phyloP scores from a whole-genome alignment of 176 grass and related monocot species.

The Musa beccarii region DNA sequence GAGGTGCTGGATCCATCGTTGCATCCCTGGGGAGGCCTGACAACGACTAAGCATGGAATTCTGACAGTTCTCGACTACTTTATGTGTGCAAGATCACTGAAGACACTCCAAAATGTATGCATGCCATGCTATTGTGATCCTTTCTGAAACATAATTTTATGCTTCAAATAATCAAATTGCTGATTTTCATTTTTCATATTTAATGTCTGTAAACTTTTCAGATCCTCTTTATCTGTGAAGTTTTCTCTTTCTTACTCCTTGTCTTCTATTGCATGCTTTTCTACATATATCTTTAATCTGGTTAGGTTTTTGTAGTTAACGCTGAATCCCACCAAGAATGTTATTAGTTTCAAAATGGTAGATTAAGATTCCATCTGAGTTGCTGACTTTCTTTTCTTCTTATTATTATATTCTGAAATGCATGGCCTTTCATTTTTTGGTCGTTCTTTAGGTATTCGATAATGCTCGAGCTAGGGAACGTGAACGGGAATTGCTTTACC shows the following conservation, averaged over 20 bases:
- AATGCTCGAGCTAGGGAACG: conserved; percentile 82
- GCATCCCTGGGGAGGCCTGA: conserved; percentile 85
- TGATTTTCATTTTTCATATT: background rate
- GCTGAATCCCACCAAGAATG: background rate
- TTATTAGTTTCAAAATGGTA: background rate
- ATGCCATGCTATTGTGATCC: background rate
- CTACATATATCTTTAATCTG: background rate
- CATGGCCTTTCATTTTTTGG: conserved; percentile 4
- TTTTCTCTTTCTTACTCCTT: background rate
- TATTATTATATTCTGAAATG: background rate
- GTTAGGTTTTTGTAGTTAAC: background rate
- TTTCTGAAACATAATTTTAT: background rate
- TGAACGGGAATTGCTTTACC: conserved; percentile 92
- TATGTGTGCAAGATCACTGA: conserved; percentile 58
- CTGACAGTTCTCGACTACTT: conserved; percentile 86
- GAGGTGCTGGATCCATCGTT: conserved; percentile 51
- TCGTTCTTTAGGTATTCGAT: conserved; percentile 73
- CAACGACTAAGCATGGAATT: conserved; percentile 76
- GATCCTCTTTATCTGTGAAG: background rate
- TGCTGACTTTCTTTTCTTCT: background rate
- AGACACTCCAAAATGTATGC: conserved; percentile 76
- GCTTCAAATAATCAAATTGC: no score
- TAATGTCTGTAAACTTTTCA: background rate
- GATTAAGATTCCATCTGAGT: background rate
- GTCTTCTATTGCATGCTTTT: background rate